Base-by-base conservation (phyloP, 2,329 filamentous ascomycete genomes). In the Dothidotthia symphoricarpi region DNA sequence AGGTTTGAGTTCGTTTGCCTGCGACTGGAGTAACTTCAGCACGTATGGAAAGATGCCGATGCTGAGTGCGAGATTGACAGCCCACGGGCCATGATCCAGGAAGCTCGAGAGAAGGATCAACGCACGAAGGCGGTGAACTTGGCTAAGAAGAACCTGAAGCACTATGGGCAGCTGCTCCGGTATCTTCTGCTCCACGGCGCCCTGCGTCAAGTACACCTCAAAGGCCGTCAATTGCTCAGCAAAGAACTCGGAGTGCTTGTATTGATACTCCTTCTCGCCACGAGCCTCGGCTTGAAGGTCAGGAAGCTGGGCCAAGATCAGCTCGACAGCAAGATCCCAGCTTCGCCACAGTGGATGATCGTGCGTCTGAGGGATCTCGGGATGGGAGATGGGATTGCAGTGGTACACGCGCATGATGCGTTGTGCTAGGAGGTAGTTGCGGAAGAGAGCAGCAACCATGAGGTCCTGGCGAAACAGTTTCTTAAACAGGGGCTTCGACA, bases 41-140 rank as follows among this genome's bases (percentile, higher is more conserved):
- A 98, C 93, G 61, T 98, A 98, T 0, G 93, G 93, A 67, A 98
- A 98, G 47, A 98, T 98, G 16, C 93, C 93, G 45, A 98, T 98
- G 66, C 90, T 96, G 12, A 98, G 76, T 12, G 93, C 93, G 27
- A 98, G 80, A 64, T 97, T 93, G n/a, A 98, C 93, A 19, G 93
- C 94, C 93, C 93, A 98, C 0, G 93, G 93, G 0, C 93, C 93
- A 26, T 97, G 78, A 58, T 98, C 93, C 14, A 98, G 74, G 66
- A 98, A 98, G 51, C 89, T 88, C 41, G 90, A 93, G 0, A 98
- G 76, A 6, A 98, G 73, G 35, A 98, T 94, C 46, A 98, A 75
- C 12, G 93, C 93, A 33, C 93, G 79, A 16, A 98, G 80, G 52
- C 93, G 77, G 64, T 98, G 93, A 43, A 95, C 90, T 66, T 98